Percentiles rank a stretch among this genome's conserved stretches.
Conservation (phyloP, 1,284 basidiomycete species). For the Ustilago esculenta region DNA sequence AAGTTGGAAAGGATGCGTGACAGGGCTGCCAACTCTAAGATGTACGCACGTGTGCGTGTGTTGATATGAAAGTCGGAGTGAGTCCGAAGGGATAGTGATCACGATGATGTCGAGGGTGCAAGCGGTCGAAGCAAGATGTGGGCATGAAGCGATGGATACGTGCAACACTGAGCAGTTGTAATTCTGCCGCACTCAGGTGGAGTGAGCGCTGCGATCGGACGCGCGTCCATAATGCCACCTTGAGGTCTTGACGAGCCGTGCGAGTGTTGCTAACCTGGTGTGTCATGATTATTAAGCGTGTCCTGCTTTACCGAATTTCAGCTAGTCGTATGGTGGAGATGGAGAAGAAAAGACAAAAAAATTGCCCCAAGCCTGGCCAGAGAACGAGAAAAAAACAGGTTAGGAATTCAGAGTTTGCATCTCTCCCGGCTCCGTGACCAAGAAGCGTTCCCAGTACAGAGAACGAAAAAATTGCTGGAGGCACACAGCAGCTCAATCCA, state of each 20-base stretch:
- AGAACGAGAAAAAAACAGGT: not conserved
- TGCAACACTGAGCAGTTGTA: slow-evolving; percentile 15
- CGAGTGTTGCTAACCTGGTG: not conserved
- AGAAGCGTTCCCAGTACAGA: not conserved
- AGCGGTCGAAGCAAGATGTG: not conserved
- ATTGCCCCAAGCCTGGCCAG: too few relatives aligned
- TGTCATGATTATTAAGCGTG: slow-evolving; percentile 26
- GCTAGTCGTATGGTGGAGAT: slow-evolving; percentile 15
- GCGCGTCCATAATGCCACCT: slow-evolving; percentile 30
- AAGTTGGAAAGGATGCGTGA: too few relatives aligned
- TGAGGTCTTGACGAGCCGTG: slow-evolving; percentile 9
- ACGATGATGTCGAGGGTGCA: not conserved
- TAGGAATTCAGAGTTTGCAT: slow-evolving; percentile 9
- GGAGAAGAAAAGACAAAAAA: slow-evolving; percentile 6
- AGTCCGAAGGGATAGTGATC: too few relatives aligned
- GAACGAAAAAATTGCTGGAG: slow-evolving; percentile 17
- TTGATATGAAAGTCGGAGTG: too few relatives aligned
- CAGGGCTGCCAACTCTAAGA: too few relatives aligned
- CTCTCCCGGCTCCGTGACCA: not conserved
- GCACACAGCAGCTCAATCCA: not conserved
- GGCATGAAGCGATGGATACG: too few relatives aligned
- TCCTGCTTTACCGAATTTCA: not conserved
- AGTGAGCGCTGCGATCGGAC: slow-evolving; percentile 41
- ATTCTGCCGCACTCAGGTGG: slow-evolving; percentile 12
- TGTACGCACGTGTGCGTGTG: too few relatives aligned